phyloP scores from a whole-genome alignment of 352 stramenopile species.

The Globisporangium spinosum region DNA sequence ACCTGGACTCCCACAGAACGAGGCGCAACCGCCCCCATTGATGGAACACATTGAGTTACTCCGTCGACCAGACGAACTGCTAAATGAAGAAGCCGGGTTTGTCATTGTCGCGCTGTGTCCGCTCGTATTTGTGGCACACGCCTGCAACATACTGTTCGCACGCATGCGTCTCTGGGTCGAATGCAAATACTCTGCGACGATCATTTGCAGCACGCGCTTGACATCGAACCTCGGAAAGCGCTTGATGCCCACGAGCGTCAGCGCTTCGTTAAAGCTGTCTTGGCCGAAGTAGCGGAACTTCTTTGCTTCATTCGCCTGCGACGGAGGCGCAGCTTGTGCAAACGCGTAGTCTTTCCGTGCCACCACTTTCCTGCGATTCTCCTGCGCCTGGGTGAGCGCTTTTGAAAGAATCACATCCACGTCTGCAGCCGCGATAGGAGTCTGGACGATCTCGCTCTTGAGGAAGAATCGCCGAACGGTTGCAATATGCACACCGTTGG shows the following conservation, averaged over 20 bases:
- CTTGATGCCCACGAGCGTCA: constrained; percentile 61
- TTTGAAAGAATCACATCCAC: constrained; percentile 67
- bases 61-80: not conserved
- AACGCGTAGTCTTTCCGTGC: constrained; percentile 58
- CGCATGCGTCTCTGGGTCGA: constrained; percentile 33
- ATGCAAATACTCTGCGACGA: constrained; percentile 49
- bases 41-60: constrained; percentile 11
- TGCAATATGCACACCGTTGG: constrained; percentile 55
- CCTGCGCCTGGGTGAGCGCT: constrained; percentile 51
- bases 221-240: constrained; percentile 54
- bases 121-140: not conserved
- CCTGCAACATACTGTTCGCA: constrained; percentile 16
- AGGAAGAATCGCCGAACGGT: constrained; percentile 63
- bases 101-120: not conserved
- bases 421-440: constrained; percentile 48
- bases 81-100: not conserved
- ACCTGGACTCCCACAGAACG: constrained; percentile 18
- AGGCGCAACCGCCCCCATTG: constrained; percentile 8
- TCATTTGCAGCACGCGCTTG: constrained; percentile 45
- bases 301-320: constrained; percentile 28
- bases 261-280: constrained; percentile 65
- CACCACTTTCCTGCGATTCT: constrained; percentile 44
- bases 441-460: constrained; percentile 55
- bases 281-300: constrained; percentile 64
- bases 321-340: constrained; percentile 15